A percentile compares a stretch with the other conserved stretches of the same genome.
Evolutionary conservation across 768 basidiomycete genomes (phyloP).

Genomic region (Termitomyces sp.): DNA sequence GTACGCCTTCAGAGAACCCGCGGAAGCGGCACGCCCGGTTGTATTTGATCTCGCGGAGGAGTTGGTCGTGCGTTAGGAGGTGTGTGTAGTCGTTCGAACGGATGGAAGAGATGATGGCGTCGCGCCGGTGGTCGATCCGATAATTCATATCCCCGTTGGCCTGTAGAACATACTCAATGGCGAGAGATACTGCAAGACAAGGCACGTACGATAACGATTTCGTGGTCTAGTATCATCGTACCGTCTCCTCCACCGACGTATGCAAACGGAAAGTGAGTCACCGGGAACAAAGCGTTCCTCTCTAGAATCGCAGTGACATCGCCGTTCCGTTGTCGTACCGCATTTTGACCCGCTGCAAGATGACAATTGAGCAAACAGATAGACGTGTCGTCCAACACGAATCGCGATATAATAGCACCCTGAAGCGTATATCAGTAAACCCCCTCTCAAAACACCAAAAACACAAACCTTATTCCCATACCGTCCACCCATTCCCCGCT

Average conservation of each 20-base stretch:
- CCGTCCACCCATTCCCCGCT: slow-evolving; percentile 87
- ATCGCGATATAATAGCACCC: slow-evolving; percentile 89
- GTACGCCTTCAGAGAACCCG: slow-evolving; percentile 74
- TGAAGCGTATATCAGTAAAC: slow-evolving; percentile 20
- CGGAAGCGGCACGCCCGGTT: slow-evolving; percentile 89
- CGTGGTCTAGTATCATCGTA: slow-evolving; percentile 90
- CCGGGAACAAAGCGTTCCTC: slow-evolving; percentile 63
- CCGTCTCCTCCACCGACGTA: slow-evolving; percentile 93
- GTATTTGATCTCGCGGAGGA: slow-evolving; percentile 80
- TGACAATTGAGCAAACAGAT: slow-evolving; percentile 96
- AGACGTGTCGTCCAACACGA: slow-evolving; percentile 89
- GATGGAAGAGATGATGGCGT: slow-evolving; percentile 69
- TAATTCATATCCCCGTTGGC: slow-evolving; percentile 96
- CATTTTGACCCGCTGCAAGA: slow-evolving; percentile 91
- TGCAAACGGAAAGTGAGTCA: slow-evolving; percentile 50
- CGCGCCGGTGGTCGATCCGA: slow-evolving; percentile 90
- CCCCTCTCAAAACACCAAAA: neutral
- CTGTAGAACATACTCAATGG: slow-evolving; percentile 27
- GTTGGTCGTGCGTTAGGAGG: slow-evolving; percentile 79
- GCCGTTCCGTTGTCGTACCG: slow-evolving; percentile 75
- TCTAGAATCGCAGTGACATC: slow-evolving; percentile 89
- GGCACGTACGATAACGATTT: slow-evolving; percentile 77
- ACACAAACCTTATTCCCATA: slow-evolving; percentile 89
- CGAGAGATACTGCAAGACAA: neutral
- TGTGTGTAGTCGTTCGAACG: slow-evolving; percentile 57